Percentiles rank a stretch among this genome's conserved stretches.
phyloP scores from a whole-genome alignment of 371 early-diverging fungal species.

The Mortierella sp. region DNA sequence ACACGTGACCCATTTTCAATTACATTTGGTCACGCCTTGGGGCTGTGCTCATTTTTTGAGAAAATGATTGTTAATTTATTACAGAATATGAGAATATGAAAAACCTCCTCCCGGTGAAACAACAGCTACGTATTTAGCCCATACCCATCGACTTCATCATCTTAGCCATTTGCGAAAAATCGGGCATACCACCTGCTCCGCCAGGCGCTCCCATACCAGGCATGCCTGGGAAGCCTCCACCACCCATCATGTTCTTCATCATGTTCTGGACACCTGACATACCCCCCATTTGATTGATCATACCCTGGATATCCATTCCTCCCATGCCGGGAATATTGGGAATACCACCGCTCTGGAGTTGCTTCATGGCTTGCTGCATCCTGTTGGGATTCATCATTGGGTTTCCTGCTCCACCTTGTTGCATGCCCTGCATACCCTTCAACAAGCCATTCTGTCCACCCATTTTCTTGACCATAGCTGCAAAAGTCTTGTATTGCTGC shows the following conservation, averaged over 20 bases:
- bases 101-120: no score
- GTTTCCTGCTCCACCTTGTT: constrained; percentile 50
- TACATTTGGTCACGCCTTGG: no score
- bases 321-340: constrained; percentile 50
- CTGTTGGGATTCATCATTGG: constrained; percentile 67
- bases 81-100: no score
- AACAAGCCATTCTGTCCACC: constrained; percentile 93
- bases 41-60: background rate
- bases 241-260: constrained; percentile 84
- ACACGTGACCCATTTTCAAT: background rate
- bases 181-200: constrained; percentile 67
- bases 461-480: constrained; percentile 96
- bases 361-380: constrained; percentile 78
- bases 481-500: constrained; percentile 86
- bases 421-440: constrained; percentile 69
- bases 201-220: constrained; percentile 57
- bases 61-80: background rate
- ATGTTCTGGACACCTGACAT: constrained; percentile 86
- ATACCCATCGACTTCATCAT: constrained; percentile 71
- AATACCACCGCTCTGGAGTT: constrained; percentile 65
- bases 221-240: constrained; percentile 62
- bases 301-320: constrained; percentile 77
- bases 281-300: constrained; percentile 83
- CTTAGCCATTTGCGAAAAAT: constrained; percentile 74
- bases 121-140: constrained; percentile 17